Conservation (phyloP, 768 basidiomycete genomes). For the Phaeolepiota aurea region DNA sequence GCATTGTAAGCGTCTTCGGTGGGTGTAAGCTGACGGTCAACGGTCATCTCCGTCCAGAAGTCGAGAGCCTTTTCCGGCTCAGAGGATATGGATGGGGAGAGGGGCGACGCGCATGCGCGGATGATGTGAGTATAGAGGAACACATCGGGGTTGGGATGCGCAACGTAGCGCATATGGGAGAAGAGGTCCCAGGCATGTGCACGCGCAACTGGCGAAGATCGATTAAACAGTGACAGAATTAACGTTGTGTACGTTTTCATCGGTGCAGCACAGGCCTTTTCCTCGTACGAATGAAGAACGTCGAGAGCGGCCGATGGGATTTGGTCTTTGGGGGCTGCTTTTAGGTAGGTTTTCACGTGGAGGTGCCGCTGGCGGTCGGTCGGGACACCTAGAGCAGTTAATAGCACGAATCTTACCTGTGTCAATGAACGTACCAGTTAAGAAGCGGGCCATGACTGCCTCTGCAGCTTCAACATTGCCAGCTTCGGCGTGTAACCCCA, state of each 20-base stretch:
- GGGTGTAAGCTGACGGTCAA: slow-evolving; percentile 56
- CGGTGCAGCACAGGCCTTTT: slow-evolving; percentile 50
- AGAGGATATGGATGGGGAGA: slow-evolving; percentile 35
- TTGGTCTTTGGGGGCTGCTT: slow-evolving; percentile 31
- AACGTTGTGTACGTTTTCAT: slow-evolving; percentile 67
- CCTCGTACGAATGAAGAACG: slow-evolving; percentile 69
- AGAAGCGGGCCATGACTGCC: slow-evolving; percentile 28
- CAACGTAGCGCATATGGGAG: slow-evolving; percentile 92
- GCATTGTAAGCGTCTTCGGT: slow-evolving; percentile 71
- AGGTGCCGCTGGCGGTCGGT: slow-evolving; percentile 58
- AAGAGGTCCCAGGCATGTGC: slow-evolving; percentile 93
- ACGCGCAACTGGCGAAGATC: slow-evolving; percentile 39
- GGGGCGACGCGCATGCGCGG: slow-evolving; percentile 62
- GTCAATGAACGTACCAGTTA: slow-evolving; percentile 29
- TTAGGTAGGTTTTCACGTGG: slow-evolving; percentile 62
- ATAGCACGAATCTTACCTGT: not conserved
- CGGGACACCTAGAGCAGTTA: slow-evolving; percentile 21
- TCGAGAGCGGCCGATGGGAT: slow-evolving; percentile 58
- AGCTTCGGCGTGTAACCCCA: slow-evolving; percentile 38
- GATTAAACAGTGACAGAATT: slow-evolving; percentile 49
- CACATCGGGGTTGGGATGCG: slow-evolving; percentile 73
- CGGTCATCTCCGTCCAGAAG: slow-evolving; percentile 88
- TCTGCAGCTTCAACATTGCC: slow-evolving; percentile 42
- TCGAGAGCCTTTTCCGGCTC: slow-evolving; percentile 91
- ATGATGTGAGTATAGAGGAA: slow-evolving; percentile 83